phyloP scores from a whole-genome alignment of 345 rosid species.

The Microthlaspi erraticum region DNA sequence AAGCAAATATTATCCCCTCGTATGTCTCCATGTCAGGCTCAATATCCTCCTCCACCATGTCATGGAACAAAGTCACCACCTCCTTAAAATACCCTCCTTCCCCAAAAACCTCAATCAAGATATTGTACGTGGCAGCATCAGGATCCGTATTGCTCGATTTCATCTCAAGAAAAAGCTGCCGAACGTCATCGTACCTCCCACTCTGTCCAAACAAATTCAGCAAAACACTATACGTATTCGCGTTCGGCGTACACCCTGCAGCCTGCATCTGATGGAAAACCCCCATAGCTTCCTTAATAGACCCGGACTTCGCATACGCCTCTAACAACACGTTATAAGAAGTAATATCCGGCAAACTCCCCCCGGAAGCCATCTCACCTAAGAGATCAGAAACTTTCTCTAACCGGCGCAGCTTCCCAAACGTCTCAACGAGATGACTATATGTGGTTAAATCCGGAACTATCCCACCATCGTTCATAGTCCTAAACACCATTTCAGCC shows the following conservation, averaged over 20 bases:
- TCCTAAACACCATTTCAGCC: conserved; percentile 95
- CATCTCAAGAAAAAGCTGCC: conserved; percentile 93
- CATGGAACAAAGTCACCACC: conserved; percentile 92
- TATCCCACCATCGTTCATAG: conserved; percentile 89
- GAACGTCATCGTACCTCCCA: conserved; percentile 86
- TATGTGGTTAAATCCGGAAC: conserved; percentile 86
- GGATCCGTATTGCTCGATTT: conserved; percentile 87
- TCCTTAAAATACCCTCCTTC: conserved; percentile 98
- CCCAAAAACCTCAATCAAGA: conserved; percentile 82
- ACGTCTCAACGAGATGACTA: conserved; percentile 75
- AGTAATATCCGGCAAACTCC: conserved; percentile 78
- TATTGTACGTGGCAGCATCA: conserved; percentile 81
- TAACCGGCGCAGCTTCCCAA: conserved; percentile 64
- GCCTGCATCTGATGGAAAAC: conserved; percentile 92
- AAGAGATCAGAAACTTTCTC: conserved; percentile 76
- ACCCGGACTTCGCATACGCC: conserved; percentile 71
- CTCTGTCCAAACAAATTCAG: conserved; percentile 80
- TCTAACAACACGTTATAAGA: conserved; percentile 86
- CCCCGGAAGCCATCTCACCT: conserved; percentile 79
- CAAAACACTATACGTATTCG: conserved; percentile 71
- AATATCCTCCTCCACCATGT: conserved; percentile 93
- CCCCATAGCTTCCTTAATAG: conserved; percentile 73
- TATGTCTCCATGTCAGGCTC: conserved; percentile 87
- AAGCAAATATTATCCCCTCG: conserved; percentile 85
- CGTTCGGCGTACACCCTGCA: conserved; percentile 81